Evolutionary conservation across 805 yeast species (phyloP).

Genomic region (Suhomyces sp.): DNA sequence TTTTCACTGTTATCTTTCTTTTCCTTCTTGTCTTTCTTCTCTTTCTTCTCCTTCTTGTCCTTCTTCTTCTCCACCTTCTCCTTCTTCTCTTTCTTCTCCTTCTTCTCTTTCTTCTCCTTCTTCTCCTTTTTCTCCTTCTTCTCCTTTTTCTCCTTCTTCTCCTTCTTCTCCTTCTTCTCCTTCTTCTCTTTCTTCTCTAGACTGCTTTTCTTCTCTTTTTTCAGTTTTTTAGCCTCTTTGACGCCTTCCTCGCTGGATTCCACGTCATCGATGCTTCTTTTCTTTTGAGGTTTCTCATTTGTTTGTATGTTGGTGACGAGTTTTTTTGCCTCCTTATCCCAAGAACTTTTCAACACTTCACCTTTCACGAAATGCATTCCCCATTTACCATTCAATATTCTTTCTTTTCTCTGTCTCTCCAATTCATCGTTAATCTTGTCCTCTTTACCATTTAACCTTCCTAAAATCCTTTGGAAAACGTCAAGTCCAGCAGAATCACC

Average conservation of each 20-base stretch:
- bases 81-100: constrained; percentile 25
- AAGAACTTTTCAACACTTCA: constrained; percentile 76
- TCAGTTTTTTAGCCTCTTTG: constrained; percentile 17
- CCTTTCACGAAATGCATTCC: constrained; percentile 87
- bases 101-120: constrained; percentile 24
- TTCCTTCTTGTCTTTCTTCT: constrained; percentile 10
- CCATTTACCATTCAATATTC: constrained; percentile 79
- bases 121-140: constrained; percentile 11
- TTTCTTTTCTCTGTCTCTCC: constrained; percentile 64
- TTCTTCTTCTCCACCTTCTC: constrained; percentile 30
- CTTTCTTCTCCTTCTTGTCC: constrained; percentile 11
- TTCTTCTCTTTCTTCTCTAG: constrained; percentile 24
- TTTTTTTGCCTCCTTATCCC: constrained; percentile 58
- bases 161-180: constrained; percentile 12
- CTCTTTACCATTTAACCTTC: constrained; percentile 84
- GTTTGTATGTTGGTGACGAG: constrained; percentile 15
- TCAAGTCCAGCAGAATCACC: constrained; percentile 91
- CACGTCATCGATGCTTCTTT: constrained; percentile 15
- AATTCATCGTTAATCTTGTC: constrained; percentile 60
- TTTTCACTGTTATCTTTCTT: constrained; percentile 7
- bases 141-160: constrained; percentile 10
- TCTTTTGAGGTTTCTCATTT: constrained; percentile 18
- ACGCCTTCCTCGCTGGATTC: constrained; percentile 15
- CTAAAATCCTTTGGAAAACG: constrained; percentile 86
- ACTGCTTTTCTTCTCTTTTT: constrained; percentile 25